Evolutionary conservation across 2,329 filamentous ascomycete species (phyloP).

Genomic region (Diaporthe sp.): DNA sequence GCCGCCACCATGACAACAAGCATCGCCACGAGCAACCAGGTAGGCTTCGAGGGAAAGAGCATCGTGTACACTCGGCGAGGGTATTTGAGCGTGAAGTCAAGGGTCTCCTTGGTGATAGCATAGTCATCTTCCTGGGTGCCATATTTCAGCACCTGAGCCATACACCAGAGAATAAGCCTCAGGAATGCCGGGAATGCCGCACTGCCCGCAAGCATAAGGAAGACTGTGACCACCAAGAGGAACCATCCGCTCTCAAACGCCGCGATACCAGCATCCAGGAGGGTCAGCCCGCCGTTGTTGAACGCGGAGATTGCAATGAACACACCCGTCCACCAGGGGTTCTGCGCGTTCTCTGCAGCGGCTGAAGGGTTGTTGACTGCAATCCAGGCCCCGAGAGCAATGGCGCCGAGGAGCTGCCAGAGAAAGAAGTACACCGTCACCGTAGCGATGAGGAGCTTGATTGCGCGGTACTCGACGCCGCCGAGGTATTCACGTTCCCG

Average conservation of each 20-base stretch:
- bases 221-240: conserved; percentile 47
- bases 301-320: conserved; percentile 70
- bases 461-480: conserved; percentile 74
- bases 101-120: conserved; percentile 53
- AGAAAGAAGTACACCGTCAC: conserved; percentile 72
- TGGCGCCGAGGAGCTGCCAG: conserved; percentile 70
- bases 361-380: background rate
- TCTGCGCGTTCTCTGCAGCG: conserved; percentile 48
- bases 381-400: conserved; percentile 66
- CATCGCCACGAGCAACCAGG: conserved; percentile 63
- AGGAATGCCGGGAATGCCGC: conserved; percentile 67
- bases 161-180: conserved; percentile 45
- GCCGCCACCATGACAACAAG: conserved; percentile 62
- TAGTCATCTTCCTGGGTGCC: conserved; percentile 51
- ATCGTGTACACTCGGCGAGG: conserved; percentile 72
- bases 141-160: conserved; percentile 43
- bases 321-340: conserved; percentile 69
- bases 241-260: conserved; percentile 57
- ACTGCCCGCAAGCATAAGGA: conserved; percentile 60
- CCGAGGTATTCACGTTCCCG: conserved; percentile 71
- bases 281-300: conserved; percentile 69
- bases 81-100: conserved; percentile 67
- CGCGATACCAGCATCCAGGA: conserved; percentile 67
- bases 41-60: conserved; percentile 70
- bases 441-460: conserved; percentile 70